Conservation (phyloP, 2,329 filamentous ascomycete genomes). For the Paraphoma sp. region DNA sequence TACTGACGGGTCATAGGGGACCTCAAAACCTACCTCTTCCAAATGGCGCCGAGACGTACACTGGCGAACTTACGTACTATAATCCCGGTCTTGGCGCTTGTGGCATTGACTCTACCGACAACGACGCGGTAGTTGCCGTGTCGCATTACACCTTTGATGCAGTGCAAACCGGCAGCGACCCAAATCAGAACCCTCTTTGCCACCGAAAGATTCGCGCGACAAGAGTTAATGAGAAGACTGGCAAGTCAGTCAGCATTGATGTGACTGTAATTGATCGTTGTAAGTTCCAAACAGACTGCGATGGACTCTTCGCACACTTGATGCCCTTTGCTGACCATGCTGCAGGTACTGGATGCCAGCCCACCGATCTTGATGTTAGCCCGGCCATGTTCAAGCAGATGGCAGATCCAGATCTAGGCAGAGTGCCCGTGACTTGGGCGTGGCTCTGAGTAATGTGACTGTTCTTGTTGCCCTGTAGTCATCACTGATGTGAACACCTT, state of each 20-base stretch:
- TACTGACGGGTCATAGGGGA: slow-evolving; percentile 24
- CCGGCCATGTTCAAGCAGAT: slow-evolving; percentile 56
- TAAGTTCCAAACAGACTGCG: slow-evolving; percentile 21
- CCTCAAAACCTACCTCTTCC: slow-evolving; percentile 59
- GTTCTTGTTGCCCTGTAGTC: background rate
- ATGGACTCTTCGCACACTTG: background rate
- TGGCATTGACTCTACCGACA: slow-evolving; percentile 61
- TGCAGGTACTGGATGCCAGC: slow-evolving; percentile 54
- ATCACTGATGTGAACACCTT: background rate
- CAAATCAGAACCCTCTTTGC: slow-evolving; percentile 72
- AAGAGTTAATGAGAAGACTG: slow-evolving; percentile 53
- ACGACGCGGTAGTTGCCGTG: slow-evolving; percentile 70
- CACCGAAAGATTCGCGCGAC: slow-evolving; percentile 69
- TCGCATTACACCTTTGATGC: slow-evolving; percentile 73
- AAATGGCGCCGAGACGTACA: slow-evolving; percentile 59
- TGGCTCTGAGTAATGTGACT: slow-evolving; percentile 50
- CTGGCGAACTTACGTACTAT: slow-evolving; percentile 75
- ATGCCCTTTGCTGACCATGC: slow-evolving; percentile 16
- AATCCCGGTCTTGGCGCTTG: slow-evolving; percentile 72
- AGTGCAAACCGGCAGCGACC: slow-evolving; percentile 55
- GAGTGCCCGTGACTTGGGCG: slow-evolving; percentile 58
- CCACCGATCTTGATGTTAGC: slow-evolving; percentile 59
- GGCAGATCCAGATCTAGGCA: slow-evolving; percentile 54
- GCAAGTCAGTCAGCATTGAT: slow-evolving; percentile 59
- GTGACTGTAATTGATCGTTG: slow-evolving; percentile 75